Percentiles rank a stretch among this genome's conserved stretches.
These are phyloP conservation scores for Microascus cirrosus DNA, from an alignment of 2,329 filamentous ascomycete species.

Conservation along the genomic window DNA sequence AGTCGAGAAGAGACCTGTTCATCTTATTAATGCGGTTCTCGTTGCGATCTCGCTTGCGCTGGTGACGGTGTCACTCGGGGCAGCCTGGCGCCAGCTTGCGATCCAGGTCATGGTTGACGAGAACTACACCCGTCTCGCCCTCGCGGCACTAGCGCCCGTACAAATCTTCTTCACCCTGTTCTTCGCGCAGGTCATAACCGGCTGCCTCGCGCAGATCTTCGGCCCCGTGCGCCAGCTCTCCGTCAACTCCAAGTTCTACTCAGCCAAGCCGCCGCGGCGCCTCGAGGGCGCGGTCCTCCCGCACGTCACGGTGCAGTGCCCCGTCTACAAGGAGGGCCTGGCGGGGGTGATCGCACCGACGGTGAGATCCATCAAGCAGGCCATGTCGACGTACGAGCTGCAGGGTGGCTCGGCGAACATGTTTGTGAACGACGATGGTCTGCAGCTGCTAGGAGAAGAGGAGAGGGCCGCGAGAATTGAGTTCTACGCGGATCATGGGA, in stretches of 20 bases:
- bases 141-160: conserved; percentile 55
- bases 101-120: conserved; percentile 57
- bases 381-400: conserved; percentile 65
- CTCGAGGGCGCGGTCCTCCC: conserved; percentile 48
- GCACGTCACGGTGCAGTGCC: conserved; percentile 74
- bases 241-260: conserved; percentile 73
- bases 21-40: conserved; percentile 59
- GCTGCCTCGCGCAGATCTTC: conserved; percentile 63
- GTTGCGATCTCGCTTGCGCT: conserved; percentile 56
- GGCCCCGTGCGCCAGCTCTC: conserved; percentile 64
- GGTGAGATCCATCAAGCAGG: conserved; percentile 65
- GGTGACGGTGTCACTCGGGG: conserved; percentile 55
- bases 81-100: conserved; percentile 58
- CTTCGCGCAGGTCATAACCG: conserved; percentile 68
- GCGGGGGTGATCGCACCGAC: conserved; percentile 65
- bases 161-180: conserved; percentile 76
- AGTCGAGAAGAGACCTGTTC: conserved; percentile 51
- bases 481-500: conserved; percentile 58
- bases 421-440: conserved; percentile 65
- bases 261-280: conserved; percentile 55
- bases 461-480: conserved; percentile 53
- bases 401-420: conserved; percentile 71
- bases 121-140: conserved; percentile 49
- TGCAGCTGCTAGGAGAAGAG: conserved; percentile 55
- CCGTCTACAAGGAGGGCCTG: conserved; percentile 80